Base-by-base conservation (phyloP, 1,139 yeast genomes). In the Pichia sp. region DNA sequence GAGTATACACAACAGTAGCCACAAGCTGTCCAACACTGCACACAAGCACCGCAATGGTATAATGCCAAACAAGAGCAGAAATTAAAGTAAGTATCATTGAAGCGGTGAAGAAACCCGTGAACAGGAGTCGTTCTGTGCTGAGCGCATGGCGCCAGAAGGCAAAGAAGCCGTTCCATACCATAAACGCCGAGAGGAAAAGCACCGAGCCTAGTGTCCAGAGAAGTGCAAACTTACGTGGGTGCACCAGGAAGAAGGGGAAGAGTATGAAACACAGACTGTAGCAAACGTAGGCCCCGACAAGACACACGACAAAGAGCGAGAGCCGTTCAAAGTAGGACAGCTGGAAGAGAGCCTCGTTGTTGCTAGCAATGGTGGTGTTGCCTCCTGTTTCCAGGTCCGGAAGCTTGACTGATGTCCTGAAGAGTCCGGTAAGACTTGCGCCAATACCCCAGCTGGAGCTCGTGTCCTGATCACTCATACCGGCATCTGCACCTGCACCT, bases 131-230 rank as follows among this genome's bases (percentile, higher is more conserved):
- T 0, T 79, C 76, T 1, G 69, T 63, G 51, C 72, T 70, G 39
- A 69, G 77, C 63, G 53, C 74, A 79, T 11, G 59, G 57, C 49
- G 70, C 54, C 48, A 76, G 77, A 3, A 72, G 66, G 44, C 59
- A 54, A 46, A 68, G 64, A n/a, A n/a, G 0, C 83, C 83, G 53
- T 75, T 80, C 37, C 77, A 57, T 0, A 77, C 71, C 3, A 77
- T 79, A 53, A 77, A 77, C 45, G 81, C 71, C 6, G 70, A 64
- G 43, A 77, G 55, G 59, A 77, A 77, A 49, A 77, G 64, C 2
- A 75, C 64, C 7, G 80, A 74, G 0, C 84, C 84, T 35, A 77
- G 55, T 0, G 81, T 71, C 80, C 83, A 77, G 37, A 77, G 61
- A 17, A 75, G 52, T 17, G 81, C 79, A 58, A 77, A 77, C 53